Base-by-base conservation (phyloP, 164 flowering plant species). In the Nelumbo lutea region DNA sequence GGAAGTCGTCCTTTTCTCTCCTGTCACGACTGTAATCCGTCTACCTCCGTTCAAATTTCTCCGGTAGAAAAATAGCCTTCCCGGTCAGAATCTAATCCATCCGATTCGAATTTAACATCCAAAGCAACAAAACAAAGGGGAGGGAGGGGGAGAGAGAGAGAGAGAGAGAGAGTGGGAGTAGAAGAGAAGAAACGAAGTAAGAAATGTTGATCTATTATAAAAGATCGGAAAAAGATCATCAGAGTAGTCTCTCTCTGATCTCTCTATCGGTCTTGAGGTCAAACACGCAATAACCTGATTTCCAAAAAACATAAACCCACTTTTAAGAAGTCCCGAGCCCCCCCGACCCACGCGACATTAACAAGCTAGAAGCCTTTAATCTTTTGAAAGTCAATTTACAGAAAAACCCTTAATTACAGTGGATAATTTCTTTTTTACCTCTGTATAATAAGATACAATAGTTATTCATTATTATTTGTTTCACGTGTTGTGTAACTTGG, bases 271-370 rank as follows among this genome's bases (percentile, higher is more conserved):
- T 70, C 61, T 72, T 63, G 69, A 81, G 84, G 89, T 85, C 90
- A 86, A 85, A 85, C 88, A 86, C 90, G 93, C 86, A 86, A 80
- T 10, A 51, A 2, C 4, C 7, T 46, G 48, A 46, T 46, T 46
- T 46, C 48, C 7, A 46, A 46, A 46, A 4, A 46, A 46, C n/a
- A 4, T 46, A 46, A 27, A 27, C 27, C 27, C 27, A 46, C 48
- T 46, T 46, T 1, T 46, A 46, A 46, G 48, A 27, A 27, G 27
- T 27, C 27, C 27, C 27, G 27, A 27, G 27, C 27, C 27, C 27
- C 27, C 27, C 27, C 27, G 27, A 27, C 27, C 27, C 27, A 27
- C 27, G 27, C 27, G 27, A 27, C 27, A 27, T 27, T 27, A 27
- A 27, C 27, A 27, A 27, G 27, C 27, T 27, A 27, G 27, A 27